Conservation (phyloP, 257 asterid genomes). For the Cruciata laevipes region DNA sequence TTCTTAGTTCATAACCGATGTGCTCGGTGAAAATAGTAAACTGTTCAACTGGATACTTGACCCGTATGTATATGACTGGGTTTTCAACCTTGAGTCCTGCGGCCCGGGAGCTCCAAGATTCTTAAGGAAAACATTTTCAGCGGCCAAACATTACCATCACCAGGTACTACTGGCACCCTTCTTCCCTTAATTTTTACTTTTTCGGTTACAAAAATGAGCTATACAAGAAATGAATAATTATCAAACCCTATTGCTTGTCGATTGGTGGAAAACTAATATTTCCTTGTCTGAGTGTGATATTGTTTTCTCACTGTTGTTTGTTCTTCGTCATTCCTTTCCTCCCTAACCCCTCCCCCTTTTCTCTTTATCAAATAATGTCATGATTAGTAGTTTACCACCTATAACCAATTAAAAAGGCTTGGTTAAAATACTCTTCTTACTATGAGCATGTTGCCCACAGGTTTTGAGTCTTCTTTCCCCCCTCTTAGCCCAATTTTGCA, state of each 20-base stretch:
- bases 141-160: conserved; percentile 56
- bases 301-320: too few relatives aligned
- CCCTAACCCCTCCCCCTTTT: too few relatives aligned
- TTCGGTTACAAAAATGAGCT: not conserved
- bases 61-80: too few relatives aligned
- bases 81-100: too few relatives aligned
- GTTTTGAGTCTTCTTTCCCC: not conserved
- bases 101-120: too few relatives aligned
- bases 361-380: not conserved
- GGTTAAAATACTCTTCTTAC: not conserved
- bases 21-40: conserved; percentile 22
- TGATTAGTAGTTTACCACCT: too few relatives aligned
- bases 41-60: conserved; percentile 31
- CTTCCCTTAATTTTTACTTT: not conserved
- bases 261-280: not conserved
- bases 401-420: not conserved
- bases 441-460: not conserved
- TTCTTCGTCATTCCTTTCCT: not conserved
- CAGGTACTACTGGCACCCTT: conserved; percentile 39
- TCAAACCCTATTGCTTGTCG: not conserved
- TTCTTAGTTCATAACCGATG: conserved; percentile 41
- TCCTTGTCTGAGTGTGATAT: not conserved
- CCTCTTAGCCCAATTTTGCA: not conserved
- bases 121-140: conserved; percentile 26
- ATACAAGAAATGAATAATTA: not conserved